phyloP scores from a whole-genome alignment of 1,284 basidiomycete genomes.

The Xerocomus amazonicus region DNA sequence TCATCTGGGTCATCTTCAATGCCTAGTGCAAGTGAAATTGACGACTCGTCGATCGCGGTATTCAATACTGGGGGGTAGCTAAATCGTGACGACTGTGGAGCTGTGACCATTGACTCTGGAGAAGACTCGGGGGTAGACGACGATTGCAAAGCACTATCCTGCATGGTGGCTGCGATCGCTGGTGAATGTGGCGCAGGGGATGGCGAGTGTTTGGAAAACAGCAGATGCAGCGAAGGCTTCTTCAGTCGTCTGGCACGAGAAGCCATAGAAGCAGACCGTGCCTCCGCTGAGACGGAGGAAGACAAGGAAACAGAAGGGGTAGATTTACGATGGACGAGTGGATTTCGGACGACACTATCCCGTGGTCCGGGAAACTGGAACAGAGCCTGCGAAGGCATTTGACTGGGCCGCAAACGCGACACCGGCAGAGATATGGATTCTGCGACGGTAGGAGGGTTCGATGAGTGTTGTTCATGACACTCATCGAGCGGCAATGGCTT shows the following conservation, averaged over 20 bases:
- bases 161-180: not conserved
- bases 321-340: conserved; percentile 37
- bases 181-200: conserved; percentile 26
- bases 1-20: conserved; percentile 26
- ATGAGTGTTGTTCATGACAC: conserved; percentile 17
- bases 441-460: conserved; percentile 19
- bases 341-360: conserved; percentile 31
- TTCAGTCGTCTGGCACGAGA: conserved; percentile 41
- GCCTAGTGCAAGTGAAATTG: conserved; percentile 34
- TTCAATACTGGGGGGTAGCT: conserved; percentile 35
- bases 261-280: conserved; percentile 26
- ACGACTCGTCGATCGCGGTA: conserved; percentile 34
- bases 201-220: conserved; percentile 50
- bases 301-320: conserved; percentile 38
- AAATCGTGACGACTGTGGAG: conserved; percentile 34
- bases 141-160: conserved; percentile 14
- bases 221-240: conserved; percentile 51
- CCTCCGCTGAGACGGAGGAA: conserved; percentile 28
- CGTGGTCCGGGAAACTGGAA: conserved; percentile 42
- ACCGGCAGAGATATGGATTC: conserved; percentile 32
- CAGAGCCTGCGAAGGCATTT: conserved; percentile 20
- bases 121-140: conserved; percentile 31
- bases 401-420: conserved; percentile 16
- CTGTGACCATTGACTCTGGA: conserved; percentile 33
- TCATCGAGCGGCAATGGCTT: conserved; percentile 30